Base-by-base conservation (phyloP, 2,329 filamentous ascomycete species). In the Pestalotiopsis sp. region DNA sequence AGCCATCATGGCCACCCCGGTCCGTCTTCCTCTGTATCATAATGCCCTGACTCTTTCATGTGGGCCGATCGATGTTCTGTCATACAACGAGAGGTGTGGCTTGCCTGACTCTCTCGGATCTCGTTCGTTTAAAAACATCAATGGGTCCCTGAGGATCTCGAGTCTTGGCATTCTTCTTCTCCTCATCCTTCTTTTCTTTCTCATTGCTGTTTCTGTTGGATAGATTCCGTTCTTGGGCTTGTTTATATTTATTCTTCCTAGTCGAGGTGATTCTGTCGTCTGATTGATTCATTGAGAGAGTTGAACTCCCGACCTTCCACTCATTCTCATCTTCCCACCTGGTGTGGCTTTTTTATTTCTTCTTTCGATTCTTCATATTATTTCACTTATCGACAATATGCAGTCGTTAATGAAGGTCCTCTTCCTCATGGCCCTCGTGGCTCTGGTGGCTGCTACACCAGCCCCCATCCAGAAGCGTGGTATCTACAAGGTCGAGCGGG, bases 401-500 rank as follows among this genome's bases (percentile, higher is more conserved):
- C 76, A 73, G 70, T 75, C 74, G 58, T 70, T 75, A 65, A 69
- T 72, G 11, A 75, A 72, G 41, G 64, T 76, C 63, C 66, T 78
- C 12, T 68, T 76, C 64, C 55, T 78, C 36, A 70, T 73, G 52
- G 74, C 74, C 64, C 72, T 78, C 13, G 11, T 77, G 36, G 75
- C 76, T 69, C 49, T 78, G 20, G 74, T 68, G 17, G 72, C 72
- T 27, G 75, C 76, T 49, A 75, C 75, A 13, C 75, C 76, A 6
- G 71, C 71, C 7, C 65, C 65, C 20, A 70, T 77, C 62, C 73
- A 77, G 65, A 78, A 78, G 71, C 72, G 76, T 67, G 76, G 76
- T 14, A 71, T 76, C 41, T 78, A 74, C 70, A 78, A 77, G 64
- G 76, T 78, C 52, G 76, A 78, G 65, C 72, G 76, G 66, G 74